Conservation (phyloP, 2,329 filamentous ascomycete genomes). For the Rugonectria rugulosa region DNA sequence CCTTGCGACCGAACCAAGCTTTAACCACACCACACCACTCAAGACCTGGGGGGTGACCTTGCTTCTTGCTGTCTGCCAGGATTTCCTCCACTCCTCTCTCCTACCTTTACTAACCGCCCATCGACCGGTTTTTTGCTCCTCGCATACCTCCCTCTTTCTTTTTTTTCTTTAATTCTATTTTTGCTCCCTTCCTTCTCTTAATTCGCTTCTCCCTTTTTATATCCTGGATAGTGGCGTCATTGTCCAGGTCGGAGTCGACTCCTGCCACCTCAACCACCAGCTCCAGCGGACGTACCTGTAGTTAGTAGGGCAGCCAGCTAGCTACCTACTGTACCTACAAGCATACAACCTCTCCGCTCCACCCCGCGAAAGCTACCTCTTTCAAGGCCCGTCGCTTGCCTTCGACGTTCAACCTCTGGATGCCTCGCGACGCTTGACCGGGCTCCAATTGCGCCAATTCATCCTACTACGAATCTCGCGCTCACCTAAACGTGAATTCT, state of each 20-base stretch:
- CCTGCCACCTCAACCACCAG: not conserved
- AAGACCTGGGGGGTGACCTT: constrained; percentile 5
- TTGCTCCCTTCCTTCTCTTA: constrained; percentile 25
- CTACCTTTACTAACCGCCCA: constrained; percentile 23
- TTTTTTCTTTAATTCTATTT: constrained; percentile 31
- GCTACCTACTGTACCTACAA: too few relatives aligned
- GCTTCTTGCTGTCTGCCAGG: constrained; percentile 6
- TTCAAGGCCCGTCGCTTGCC: constrained; percentile 18
- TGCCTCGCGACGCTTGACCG: constrained; percentile 25
- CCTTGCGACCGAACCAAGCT: not conserved
- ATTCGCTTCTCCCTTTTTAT: constrained; percentile 17
- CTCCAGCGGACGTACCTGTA: too few relatives aligned
- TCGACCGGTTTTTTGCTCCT: constrained; percentile 23
- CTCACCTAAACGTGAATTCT: constrained; percentile 22
- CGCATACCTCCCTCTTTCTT: constrained; percentile 25
- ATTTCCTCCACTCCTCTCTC: constrained; percentile 15
- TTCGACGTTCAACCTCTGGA: constrained; percentile 24
- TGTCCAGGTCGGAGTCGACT: constrained; percentile 20
- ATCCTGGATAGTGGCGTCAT: constrained; percentile 21
- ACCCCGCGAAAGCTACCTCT: constrained; percentile 11
- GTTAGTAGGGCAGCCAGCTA: too few relatives aligned
- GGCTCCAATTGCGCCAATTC: constrained; percentile 34
- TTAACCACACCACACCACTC: constrained; percentile 3
- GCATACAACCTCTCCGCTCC: constrained; percentile 9
- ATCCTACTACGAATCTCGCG: constrained; percentile 20